These are phyloP conservation scores for Colletotrichum magnum DNA, from an alignment of 2,329 filamentous ascomycete genomes.

Conservation along the genomic window DNA sequence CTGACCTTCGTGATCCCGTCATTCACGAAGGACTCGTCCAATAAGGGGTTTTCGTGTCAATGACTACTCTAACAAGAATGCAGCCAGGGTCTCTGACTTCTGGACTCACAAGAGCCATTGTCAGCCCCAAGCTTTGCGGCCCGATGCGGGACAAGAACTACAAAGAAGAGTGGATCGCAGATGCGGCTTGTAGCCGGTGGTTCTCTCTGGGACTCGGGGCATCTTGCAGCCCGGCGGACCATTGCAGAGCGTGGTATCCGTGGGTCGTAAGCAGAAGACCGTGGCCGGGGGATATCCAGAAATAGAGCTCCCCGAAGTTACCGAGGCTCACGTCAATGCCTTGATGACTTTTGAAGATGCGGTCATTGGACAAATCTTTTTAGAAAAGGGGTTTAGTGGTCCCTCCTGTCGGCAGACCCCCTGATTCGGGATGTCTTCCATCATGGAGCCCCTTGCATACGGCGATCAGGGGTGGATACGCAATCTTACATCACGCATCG, in stretches of 20 bases:
- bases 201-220: background rate
- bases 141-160: background rate
- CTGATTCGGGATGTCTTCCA: constrained; percentile 27
- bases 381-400: constrained; percentile 4
- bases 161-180: background rate
- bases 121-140: background rate
- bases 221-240: constrained; percentile 9
- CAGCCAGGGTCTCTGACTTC: too few relatives aligned
- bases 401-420: constrained; percentile 20
- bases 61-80: too few relatives aligned
- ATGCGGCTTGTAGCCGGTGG: background rate
- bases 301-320: constrained; percentile 25
- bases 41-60: too few relatives aligned
- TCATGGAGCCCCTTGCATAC: background rate
- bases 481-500: constrained; percentile 29
- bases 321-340: constrained; percentile 5
- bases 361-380: constrained; percentile 7
- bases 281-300: constrained; percentile 8
- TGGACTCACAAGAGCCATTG: too few relatives aligned
- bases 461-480: constrained; percentile 5
- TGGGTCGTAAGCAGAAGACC: background rate
- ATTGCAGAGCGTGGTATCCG: background rate
- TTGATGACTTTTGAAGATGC: constrained; percentile 27
- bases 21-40: too few relatives aligned
- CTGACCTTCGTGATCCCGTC: too few relatives aligned